These are phyloP conservation scores for Pythium coloratum DNA, from an alignment of 352 stramenopile genomes.

Conservation along the genomic window DNA sequence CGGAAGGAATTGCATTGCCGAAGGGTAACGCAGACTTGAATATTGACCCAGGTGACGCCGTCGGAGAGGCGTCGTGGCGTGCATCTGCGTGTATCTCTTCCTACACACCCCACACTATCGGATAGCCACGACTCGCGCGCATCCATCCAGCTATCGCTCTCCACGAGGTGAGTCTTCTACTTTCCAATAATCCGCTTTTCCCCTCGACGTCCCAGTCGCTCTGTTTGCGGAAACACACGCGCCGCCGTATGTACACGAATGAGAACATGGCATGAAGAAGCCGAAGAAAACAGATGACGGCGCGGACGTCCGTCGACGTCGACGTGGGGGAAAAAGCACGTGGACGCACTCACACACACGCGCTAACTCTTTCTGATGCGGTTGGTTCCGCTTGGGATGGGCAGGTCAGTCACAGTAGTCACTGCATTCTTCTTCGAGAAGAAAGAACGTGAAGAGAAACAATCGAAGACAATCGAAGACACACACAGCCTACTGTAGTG, in stretches of 20 bases:
- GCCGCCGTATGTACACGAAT: not conserved
- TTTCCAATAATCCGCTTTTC: not conserved
- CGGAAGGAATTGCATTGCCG: not conserved
- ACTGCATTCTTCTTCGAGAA: not conserved
- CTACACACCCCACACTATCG: not conserved
- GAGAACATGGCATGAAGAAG: not conserved
- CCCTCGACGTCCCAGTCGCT: not conserved
- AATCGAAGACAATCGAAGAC: too few relatives aligned
- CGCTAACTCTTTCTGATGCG: not conserved
- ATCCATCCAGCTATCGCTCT: not conserved
- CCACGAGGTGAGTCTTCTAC: not conserved
- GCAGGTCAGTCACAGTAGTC: conserved; percentile 3
- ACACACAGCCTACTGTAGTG: too few relatives aligned
- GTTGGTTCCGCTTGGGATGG: not conserved
- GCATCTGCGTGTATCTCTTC: not conserved
- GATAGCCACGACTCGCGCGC: not conserved
- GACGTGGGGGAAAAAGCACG: not conserved
- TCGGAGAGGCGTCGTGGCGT: conserved; percentile 1
- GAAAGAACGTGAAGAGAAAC: not conserved
- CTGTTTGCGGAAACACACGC: conserved; percentile 3
- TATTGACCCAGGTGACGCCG: conserved; percentile 2
- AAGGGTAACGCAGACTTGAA: not conserved
- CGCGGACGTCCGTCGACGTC: not conserved
- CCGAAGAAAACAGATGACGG: conserved; percentile 3
- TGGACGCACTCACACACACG: not conserved